Evolutionary conservation across 2,329 filamentous ascomycete species (phyloP), one percentile per base, ranked within the genome.

Genomic region (Sporothrix humicola): DNA sequence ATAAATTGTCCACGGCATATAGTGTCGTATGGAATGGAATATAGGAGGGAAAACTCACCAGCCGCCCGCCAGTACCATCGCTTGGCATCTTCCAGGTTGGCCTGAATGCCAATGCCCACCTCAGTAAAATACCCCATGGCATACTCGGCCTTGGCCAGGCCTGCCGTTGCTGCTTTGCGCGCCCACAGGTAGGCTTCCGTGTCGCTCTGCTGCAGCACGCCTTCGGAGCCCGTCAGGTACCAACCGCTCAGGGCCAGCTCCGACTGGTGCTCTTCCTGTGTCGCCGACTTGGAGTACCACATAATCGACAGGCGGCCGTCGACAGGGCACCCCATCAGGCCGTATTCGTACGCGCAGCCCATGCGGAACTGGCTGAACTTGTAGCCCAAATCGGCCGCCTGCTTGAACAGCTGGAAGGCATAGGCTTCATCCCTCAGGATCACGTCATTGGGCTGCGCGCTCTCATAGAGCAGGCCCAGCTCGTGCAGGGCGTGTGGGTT

Each of bases 111-210:
- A 78, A 99, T 98, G 13, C 96, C 96, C 68, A 96, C 91, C 82
- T 99, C 96, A 0, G 93, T 97, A 80, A 97, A 98, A 83, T 98
- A 98, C 0, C 96, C 96, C 92, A 99, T 97, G 0, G 95, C 96
- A 83, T 98, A 98, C 83, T 98, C 93, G 0, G 96, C 96, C 85
- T 98, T 99, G 8, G 94, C 91, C 52, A 98, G 83, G 2, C 95
- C 94, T 3, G 94, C 92, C 76, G 91, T 89, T 0, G 96, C 96
- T 1, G 96, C 95, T 82, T 98, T 98, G 26, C 95, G 87, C 12
- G 96, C 95, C 96, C 96, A 99, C 1, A 99, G 88, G 81, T 98
- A 99, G 0, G 96, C 96, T 81, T 99, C 96, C 0, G 93, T 97
- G 78, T 99, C 96, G 80, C 91, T 97, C 81, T 98, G 95, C 78